These are phyloP conservation scores for Eucalyptus pumila DNA, from an alignment of 345 rosid genomes.

Conservation along the genomic window DNA sequence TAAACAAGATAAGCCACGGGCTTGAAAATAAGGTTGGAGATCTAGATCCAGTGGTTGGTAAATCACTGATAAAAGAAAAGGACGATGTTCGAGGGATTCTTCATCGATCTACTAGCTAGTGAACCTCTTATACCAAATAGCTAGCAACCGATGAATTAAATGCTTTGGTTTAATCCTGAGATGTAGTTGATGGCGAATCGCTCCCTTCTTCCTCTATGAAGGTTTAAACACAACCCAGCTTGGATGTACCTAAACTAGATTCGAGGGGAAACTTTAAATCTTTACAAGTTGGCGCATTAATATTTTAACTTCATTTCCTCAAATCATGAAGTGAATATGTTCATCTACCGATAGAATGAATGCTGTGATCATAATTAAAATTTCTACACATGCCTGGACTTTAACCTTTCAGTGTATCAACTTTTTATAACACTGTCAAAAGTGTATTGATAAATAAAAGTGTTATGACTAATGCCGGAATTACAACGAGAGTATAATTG, in stretches of 20 bases:
- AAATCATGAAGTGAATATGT: not conserved
- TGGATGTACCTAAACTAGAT: not conserved
- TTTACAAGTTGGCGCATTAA: not conserved
- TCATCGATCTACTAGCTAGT: not conserved
- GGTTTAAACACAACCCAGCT: not conserved
- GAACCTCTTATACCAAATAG: not conserved
- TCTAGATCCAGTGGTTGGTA: not conserved
- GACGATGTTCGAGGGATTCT: not conserved
- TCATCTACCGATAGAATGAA: not conserved
- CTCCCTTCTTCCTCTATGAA: not conserved
- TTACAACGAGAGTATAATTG: no score
- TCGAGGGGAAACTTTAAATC: not conserved
- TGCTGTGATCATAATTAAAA: not conserved
- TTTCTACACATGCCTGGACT: not conserved
- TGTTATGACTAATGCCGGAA: not conserved
- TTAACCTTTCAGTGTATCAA: not conserved
- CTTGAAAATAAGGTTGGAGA: not conserved
- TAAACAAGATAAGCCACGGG: not conserved
- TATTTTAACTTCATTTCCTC: not conserved
- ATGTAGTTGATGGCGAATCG: not conserved
- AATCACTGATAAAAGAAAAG: not conserved
- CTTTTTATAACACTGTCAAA: not conserved
- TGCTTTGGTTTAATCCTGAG: not conserved
- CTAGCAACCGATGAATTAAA: not conserved
- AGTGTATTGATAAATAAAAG: not conserved